Evolutionary conservation across 345 rosid genomes (phyloP).

Genomic region (Brassica incana): DNA sequence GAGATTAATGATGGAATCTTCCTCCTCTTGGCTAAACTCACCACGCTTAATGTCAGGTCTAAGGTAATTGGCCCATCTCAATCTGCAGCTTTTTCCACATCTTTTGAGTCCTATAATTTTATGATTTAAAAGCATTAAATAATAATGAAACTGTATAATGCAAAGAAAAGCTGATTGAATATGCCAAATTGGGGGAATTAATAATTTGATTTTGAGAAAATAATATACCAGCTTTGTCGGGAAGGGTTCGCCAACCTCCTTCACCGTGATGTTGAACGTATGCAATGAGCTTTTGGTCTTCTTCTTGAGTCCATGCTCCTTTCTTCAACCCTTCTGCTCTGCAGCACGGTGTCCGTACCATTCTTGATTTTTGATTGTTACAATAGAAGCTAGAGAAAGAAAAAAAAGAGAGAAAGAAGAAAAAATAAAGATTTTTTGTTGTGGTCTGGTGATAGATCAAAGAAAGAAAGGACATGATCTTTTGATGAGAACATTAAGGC

Average conservation of each 20-base stretch:
- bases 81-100: conserved; percentile 53
- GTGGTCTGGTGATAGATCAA: neutral
- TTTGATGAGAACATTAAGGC: conserved; percentile 34
- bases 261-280: conserved; percentile 42
- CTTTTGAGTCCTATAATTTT: conserved; percentile 42
- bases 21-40: conserved; percentile 43
- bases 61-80: conserved; percentile 52
- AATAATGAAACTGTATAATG: conserved; percentile 2
- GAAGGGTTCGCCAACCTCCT: conserved; percentile 52
- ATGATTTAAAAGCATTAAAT: conserved; percentile 1
- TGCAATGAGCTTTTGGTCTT: conserved; percentile 43
- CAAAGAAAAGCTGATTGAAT: conserved; percentile 12
- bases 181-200: neutral
- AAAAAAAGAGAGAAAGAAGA: neutral
- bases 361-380: conserved; percentile 14
- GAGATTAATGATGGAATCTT: conserved; percentile 42
- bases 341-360: conserved; percentile 46
- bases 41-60: conserved; percentile 52
- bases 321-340: conserved; percentile 41
- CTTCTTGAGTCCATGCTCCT: conserved; percentile 53
- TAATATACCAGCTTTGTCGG: conserved; percentile 46
- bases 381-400: conserved; percentile 1
- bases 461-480: conserved; percentile 19
- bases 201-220: neutral
- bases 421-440: neutral